Base-by-base conservation (phyloP, 306 rosid species). In the Fagus sylvatica region DNA sequence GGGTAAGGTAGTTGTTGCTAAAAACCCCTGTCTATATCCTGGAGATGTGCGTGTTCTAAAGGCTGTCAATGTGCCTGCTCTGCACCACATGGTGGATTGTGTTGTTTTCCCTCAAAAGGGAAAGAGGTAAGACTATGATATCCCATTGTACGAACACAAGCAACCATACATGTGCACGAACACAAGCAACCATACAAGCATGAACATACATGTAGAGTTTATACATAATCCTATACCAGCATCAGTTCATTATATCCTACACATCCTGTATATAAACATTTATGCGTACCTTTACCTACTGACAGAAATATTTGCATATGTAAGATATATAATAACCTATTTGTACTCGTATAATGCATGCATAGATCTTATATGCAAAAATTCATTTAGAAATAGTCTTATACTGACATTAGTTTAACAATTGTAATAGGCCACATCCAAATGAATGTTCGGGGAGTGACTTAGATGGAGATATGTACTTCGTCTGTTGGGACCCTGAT, bases 361-460 rank as follows among this genome's bases (percentile, higher is more conserved):
- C 41, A 39, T 39, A 39, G 41, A 39, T 39, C 3, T 39, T 3
- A 39, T 39, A 39, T 39, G 41, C 4, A 39, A 39, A 39, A 39
- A 39, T 1, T 39, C 4, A 3, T 39, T 39, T 39, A 5, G 41
- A 5, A 39, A 39, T 39, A 39, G 4, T 39, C 41, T 39, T 3
- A 3, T 2, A 3, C 8, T 3, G 5, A n/a, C 22, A n/a, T 54
- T 4, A 54, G 7, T 16, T n/a, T 16, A 54, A 54, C n/a, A 6
- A 54, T 22, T 54, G 32, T 73, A 6, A 33, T 77, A 93, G 97
- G 48, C 98, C 98, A 61, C 98, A 93, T 72, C 91, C 97, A 61
- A 89, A 89, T 75, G 98, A 93, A 74, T 93, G 93, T 69, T 93
- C 93, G 7, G 93, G 98, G 72, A 93, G 98, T 68, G 98, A 93